A percentile compares a stretch with the other conserved stretches of the same genome.
Evolutionary conservation across 305 asterid genomes (phyloP).

Genomic region (Fraxinus albicans): DNA sequence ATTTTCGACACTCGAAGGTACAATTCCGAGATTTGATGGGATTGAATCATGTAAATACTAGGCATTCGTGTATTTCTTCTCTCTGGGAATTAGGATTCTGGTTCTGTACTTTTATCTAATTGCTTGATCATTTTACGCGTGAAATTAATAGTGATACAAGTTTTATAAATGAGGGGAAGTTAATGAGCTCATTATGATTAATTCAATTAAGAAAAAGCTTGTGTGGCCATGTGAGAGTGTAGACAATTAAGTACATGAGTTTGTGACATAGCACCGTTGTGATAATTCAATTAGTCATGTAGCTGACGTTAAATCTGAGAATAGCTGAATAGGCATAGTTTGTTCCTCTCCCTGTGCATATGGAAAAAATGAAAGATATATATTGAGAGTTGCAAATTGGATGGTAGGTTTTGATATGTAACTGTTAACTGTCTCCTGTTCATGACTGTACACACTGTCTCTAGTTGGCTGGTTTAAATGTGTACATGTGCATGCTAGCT

Average conservation of each 20-base stretch:
- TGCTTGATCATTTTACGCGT: background rate
- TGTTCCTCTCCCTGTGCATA: background rate
- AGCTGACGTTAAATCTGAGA: background rate
- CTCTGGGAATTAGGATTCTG: background rate
- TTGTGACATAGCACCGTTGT: background rate
- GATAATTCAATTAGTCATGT: background rate
- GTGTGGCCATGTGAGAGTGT: background rate
- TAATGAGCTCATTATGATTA: background rate
- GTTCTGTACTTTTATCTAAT: background rate
- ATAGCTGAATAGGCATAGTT: background rate
- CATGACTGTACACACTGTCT: background rate
- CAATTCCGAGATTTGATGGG: background rate
- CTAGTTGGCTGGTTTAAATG: background rate
- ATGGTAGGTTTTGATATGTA: slow-evolving; percentile 11
- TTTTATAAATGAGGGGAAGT: background rate
- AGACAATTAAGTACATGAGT: background rate
- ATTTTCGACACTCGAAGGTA: background rate
- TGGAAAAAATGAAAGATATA: background rate
- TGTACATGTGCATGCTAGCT: background rate
- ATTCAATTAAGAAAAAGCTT: background rate
- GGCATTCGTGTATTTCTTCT: background rate
- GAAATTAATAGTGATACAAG: background rate
- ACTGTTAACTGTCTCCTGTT: slow-evolving; percentile 57
- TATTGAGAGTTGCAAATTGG: background rate
- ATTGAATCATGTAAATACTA: background rate